Conservation (phyloP, 108 stramenopile species). For the Discostella pseudostelligera region DNA sequence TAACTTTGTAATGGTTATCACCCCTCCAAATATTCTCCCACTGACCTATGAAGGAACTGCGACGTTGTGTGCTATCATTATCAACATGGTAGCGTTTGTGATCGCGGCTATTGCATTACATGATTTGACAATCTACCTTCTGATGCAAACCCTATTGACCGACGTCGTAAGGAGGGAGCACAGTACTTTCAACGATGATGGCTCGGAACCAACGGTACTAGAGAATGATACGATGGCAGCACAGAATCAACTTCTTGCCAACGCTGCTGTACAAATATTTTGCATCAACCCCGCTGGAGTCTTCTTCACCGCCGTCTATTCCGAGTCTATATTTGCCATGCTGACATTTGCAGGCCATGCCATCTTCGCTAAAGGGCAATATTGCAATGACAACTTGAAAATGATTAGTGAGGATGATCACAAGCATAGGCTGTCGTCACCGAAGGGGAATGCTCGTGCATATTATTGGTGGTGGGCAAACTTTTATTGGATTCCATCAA, state of each 20-base stretch:
- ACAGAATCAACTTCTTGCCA: conserved; percentile 15
- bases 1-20: conserved; percentile 25
- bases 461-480: conserved; percentile 11
- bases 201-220: background rate
- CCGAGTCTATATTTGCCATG: conserved; percentile 75
- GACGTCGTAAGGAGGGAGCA: background rate
- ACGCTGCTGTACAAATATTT: conserved; percentile 48
- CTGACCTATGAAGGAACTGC: conserved; percentile 63
- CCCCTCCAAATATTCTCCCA: conserved; percentile 52
- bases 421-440: background rate
- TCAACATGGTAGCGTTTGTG: conserved; percentile 60
- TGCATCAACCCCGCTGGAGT: conserved; percentile 79
- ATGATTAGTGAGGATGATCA: background rate
- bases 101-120: conserved; percentile 59
- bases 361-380: conserved; percentile 35
- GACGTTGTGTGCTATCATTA: conserved; percentile 50
- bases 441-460: background rate
- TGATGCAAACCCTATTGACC: background rate
- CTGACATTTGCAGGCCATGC: conserved; percentile 59
- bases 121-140: conserved; percentile 48
- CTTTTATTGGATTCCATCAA: conserved; percentile 31
- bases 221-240: no score
- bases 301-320: conserved; percentile 82
- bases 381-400: conserved; percentile 13
- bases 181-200: background rate